Percentiles rank a stretch among this genome's conserved stretches.
Conservation (phyloP, 768 basidiomycete genomes). For the Macrolepiota dolichaula region DNA sequence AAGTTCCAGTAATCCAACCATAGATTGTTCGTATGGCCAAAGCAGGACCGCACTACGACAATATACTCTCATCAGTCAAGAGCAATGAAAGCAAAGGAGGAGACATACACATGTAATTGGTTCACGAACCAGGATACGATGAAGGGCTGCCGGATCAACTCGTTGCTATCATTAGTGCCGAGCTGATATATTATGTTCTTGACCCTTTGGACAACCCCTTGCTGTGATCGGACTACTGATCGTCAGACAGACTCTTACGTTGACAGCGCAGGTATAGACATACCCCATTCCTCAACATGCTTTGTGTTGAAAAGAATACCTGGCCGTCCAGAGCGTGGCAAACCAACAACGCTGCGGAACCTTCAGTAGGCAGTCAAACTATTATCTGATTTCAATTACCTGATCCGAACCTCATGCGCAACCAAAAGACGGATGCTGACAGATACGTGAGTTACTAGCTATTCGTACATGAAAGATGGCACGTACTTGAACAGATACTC, state of each 20-base stretch:
- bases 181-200: slow-evolving; percentile 51
- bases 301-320: slow-evolving; percentile 62
- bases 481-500: slow-evolving; percentile 77
- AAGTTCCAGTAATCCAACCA: slow-evolving; percentile 58
- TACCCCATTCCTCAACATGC: slow-evolving; percentile 79
- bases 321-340: slow-evolving; percentile 48
- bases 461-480: slow-evolving; percentile 8
- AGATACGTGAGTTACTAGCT: slow-evolving; percentile 12
- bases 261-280: slow-evolving; percentile 25
- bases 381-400: slow-evolving; percentile 31
- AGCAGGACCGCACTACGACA: slow-evolving; percentile 45
- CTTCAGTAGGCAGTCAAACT: slow-evolving; percentile 15
- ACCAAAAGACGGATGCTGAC: slow-evolving; percentile 63
- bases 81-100: neutral
- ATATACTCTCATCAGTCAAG: neutral
- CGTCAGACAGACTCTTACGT: neutral
- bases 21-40: slow-evolving; percentile 59
- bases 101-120: slow-evolving; percentile 57
- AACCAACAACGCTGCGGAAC: slow-evolving; percentile 18
- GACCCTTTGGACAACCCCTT: slow-evolving; percentile 59
- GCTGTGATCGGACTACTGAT: slow-evolving; percentile 61
- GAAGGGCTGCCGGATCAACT: slow-evolving; percentile 66
- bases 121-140: slow-evolving; percentile 70
- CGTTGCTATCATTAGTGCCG: slow-evolving; percentile 45
- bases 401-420: slow-evolving; percentile 53